Percentiles rank a stretch among this genome's conserved stretches.
These are phyloP conservation scores for Fusarium sp. DNA, from an alignment of 2,329 filamentous ascomycete genomes.

Conservation along the genomic window DNA sequence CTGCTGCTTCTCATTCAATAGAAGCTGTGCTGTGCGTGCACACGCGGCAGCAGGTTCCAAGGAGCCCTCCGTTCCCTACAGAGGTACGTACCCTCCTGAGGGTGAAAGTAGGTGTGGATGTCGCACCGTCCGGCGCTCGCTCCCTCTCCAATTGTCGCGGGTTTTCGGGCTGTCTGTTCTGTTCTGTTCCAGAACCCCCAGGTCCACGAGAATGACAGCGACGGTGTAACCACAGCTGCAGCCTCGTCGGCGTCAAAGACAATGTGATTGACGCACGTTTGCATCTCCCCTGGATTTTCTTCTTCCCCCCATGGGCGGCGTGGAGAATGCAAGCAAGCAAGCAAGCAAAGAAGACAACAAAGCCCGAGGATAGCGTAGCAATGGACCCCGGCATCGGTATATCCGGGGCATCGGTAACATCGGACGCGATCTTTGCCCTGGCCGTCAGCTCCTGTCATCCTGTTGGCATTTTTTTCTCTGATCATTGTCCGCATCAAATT, in stretches of 20 bases:
- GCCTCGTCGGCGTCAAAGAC: conserved; percentile 6
- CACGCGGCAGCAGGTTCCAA: neutral
- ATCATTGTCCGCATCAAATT: neutral
- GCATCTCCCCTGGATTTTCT: neutral
- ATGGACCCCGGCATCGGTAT: conserved; percentile 26
- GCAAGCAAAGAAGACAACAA: neutral
- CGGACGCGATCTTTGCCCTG: conserved; percentile 10
- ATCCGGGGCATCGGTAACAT: conserved; percentile 32
- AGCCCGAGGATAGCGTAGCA: neutral
- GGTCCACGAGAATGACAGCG: neutral
- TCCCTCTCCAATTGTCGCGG: conserved; percentile 27
- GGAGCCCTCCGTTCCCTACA: neutral
- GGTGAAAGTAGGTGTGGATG: conserved; percentile 1
- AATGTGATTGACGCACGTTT: neutral
- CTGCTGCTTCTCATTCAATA: neutral
- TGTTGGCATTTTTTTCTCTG: neutral
- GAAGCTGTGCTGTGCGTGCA: conserved; percentile 8
- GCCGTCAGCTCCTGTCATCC: neutral
- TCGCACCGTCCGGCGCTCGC: conserved; percentile 17
- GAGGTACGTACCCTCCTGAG: conserved; percentile 28
- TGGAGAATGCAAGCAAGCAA: neutral
- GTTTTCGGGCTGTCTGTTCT: conserved; percentile 7
- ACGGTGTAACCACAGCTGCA: conserved; percentile 21
- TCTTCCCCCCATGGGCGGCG: neutral
- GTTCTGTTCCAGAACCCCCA: conserved; percentile 3